phyloP scores from a whole-genome alignment of 495 filamentous ascomycete genomes.

The Thozetella sp. region DNA sequence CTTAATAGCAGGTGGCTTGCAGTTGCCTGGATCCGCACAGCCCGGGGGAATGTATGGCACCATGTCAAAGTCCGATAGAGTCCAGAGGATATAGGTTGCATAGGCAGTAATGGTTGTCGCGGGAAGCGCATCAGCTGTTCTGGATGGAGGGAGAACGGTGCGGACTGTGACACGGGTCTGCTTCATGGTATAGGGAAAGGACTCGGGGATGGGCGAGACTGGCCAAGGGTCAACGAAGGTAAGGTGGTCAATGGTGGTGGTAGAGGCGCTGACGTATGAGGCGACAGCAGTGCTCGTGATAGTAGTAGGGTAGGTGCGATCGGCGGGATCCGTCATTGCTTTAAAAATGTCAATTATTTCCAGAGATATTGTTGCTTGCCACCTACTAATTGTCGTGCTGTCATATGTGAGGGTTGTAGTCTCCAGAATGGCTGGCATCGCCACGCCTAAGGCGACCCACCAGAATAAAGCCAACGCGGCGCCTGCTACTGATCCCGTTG shows the following conservation, averaged over 20 bases:
- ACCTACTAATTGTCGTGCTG: not conserved
- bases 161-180: slow-evolving; percentile 9
- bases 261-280: not conserved
- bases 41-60: slow-evolving; percentile 25
- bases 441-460: not conserved
- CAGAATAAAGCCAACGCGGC: not conserved
- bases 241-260: slow-evolving; percentile 14
- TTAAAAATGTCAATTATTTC: not conserved
- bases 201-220: slow-evolving; percentile 11
- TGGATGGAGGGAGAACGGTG: slow-evolving; percentile 2
- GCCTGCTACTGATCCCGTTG: too few species aligned
- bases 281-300: slow-evolving; percentile 11
- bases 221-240: slow-evolving; percentile 19
- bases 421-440: not conserved
- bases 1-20: slow-evolving; percentile 11
- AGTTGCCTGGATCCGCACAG: slow-evolving; percentile 26
- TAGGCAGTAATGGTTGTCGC: slow-evolving; percentile 4
- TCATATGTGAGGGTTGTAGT: not conserved
- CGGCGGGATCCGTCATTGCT: slow-evolving; percentile 12
- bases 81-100: slow-evolving; percentile 11
- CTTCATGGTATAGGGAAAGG: slow-evolving; percentile 12
- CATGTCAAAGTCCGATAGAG: slow-evolving; percentile 14
- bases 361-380: not conserved
- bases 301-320: slow-evolving; percentile 18
- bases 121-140: not conserved